Base-by-base conservation (phyloP, 192 early-diverging fungal species). In the Coemansia umbellata region DNA sequence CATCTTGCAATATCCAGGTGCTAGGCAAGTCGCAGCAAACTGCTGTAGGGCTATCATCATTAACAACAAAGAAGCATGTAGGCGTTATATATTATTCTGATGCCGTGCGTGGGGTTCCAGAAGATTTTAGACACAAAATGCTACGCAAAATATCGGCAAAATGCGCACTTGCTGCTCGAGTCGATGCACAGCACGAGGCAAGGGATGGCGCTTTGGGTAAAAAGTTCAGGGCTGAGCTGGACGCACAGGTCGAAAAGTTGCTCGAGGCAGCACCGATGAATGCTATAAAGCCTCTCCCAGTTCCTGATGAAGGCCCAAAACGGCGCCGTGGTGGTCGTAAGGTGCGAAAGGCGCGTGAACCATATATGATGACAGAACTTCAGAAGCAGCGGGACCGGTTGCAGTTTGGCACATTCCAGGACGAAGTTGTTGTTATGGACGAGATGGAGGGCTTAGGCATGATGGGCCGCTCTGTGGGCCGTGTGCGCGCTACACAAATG, bases 271-370 rank as follows among this genome's bases (percentile, higher is more conserved):
- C 94, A 15, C 94, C 94, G 1, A 65, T 81, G 21, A 92, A 94
- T 51, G 79, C 82, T 5, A 58, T 89, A 53, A 96, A 95, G 64
- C 91, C 95, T 1, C 59, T 99, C 31, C 94, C 97, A 8, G 82
- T 93, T 6, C 97, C 97, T 5, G 82, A 88, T 50, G 94, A 99
- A 58, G 91, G 86, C 0, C 82, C 88, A 10, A 95, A 95, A 68
- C 90, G 91, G 54, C 70, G 89, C 13, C 80, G 97, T 47, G 97
- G 87, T 35, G 97, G 97, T n/a, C 85, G 86, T 6, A 86, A 93
- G 56, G 87, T 86, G 11, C 82, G 94, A 22, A 83, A 81, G 63
- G 78, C 79, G 27, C 93, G 93, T 66, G 93, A 97, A 63, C 76
- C 84, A 7, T 84, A 85, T 66, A 87, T 87, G 21, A 60, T 84